phyloP scores from a whole-genome alignment of 1,284 basidiomycete genomes.

The Trichosporon faecale region DNA sequence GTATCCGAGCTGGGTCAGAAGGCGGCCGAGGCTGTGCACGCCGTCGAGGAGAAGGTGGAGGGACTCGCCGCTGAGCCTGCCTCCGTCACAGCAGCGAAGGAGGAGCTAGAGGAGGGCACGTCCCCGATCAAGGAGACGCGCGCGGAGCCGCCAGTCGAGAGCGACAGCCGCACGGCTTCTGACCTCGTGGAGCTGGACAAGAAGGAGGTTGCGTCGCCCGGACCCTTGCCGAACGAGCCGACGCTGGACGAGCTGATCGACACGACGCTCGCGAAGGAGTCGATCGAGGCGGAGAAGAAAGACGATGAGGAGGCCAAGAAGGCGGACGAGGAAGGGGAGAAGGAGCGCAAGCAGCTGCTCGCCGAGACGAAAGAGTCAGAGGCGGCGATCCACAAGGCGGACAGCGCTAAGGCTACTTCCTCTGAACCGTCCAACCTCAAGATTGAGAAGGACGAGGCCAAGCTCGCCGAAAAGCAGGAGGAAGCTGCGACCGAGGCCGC shows the following conservation, averaged over 20 bases:
- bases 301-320: not conserved
- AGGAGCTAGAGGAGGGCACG: conserved; percentile 11
- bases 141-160: not conserved
- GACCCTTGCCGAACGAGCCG: conserved; percentile 14
- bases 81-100: not conserved
- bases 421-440: not conserved
- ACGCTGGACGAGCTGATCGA: conserved; percentile 28
- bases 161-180: not conserved
- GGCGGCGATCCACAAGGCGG: not conserved
- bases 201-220: not conserved
- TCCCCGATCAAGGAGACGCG: conserved; percentile 13
- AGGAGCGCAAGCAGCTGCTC: not conserved
- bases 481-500: not conserved
- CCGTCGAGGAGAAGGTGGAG: conserved; percentile 11
- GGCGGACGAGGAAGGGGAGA: not conserved
- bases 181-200: not conserved
- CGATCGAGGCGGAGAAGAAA: conserved; percentile 17
- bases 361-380: not conserved
- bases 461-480: not conserved
- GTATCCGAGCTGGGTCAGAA: conserved; percentile 3
- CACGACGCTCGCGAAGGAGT: conserved; percentile 24
- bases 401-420: not conserved
- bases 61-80: not conserved
- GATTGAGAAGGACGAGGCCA: not conserved
- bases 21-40: conserved; percentile 6